Base-by-base conservation (phyloP, 2,329 filamentous ascomycete species). In the Fusarium austroafricanum region DNA sequence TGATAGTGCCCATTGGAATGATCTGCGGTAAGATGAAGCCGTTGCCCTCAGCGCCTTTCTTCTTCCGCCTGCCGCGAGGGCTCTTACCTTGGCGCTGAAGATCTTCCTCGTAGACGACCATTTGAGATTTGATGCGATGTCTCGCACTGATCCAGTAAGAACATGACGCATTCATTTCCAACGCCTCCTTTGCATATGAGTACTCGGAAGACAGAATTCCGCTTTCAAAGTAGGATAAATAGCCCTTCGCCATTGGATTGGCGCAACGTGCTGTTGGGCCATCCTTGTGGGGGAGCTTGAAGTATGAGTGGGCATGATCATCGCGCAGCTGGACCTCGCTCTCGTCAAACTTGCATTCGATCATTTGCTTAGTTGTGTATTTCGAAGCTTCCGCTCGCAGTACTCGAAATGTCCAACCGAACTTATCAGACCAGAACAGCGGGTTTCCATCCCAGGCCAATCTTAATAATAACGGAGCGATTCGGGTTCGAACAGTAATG, bases 81-180 rank as follows among this genome's bases (percentile, higher is more conserved):
- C 21, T 26, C 12, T 29, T 52, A 26, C 15, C 49, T 21, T 51
- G 47, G 20, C 17, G 49, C 11, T 10, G 12, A 15, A 83, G 62
- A 66, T 96, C 89, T 33, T 89, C 83, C 61, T 94, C 85, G 76
- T 97, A 97, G 2, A 99, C 92, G 3, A 97, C 94, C 85, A 98
- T 92, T 75, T 99, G 96, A n/a, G 90, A 92, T 85, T 83, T 95
- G 79, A 99, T 99, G 49, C 96, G 86, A 75, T 97, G 93, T 65
- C 96, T 87, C 17, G 96, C 94, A 74, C 93, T 97, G 72, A 99
- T 98, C 96, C 96, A 99, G 79, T 99, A 99, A 1, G 95, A 98
- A 77, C 96, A 99, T 0, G 94, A 97, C 0, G 96, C 94, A 73
- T 99, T 99, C 96, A 99, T 99, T 72, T 98, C 92, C 42, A 99